Conservation (phyloP, 2,329 filamentous ascomycete genomes). For the Karstenula rhodostoma region DNA sequence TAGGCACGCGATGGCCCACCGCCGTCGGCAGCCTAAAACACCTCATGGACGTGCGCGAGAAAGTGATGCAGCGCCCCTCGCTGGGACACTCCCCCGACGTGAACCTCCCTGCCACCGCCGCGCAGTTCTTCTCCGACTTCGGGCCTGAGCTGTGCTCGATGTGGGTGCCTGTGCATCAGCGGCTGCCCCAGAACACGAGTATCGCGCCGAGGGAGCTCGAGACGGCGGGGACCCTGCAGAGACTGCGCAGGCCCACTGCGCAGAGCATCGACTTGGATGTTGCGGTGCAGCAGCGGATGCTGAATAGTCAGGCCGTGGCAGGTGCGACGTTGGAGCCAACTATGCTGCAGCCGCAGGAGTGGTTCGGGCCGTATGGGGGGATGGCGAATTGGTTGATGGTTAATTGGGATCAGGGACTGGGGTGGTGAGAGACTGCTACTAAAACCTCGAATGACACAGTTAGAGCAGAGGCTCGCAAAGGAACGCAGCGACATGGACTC, state of each 20-base stretch:
- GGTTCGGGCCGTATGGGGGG: constrained; percentile 38
- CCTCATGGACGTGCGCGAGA: constrained; percentile 43
- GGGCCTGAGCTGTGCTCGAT: constrained; percentile 43
- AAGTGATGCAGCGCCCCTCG: constrained; percentile 36
- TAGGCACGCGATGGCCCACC: constrained; percentile 43
- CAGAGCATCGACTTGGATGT: constrained; percentile 33
- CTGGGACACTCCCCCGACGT: constrained; percentile 38
- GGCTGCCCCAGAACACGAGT: constrained; percentile 27
- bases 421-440: constrained; percentile 35
- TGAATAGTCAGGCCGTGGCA: constrained; percentile 24
- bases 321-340: constrained; percentile 33
- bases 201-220: constrained; percentile 38
- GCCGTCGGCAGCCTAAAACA: constrained; percentile 43
- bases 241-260: constrained; percentile 34
- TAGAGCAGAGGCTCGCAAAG: no score
- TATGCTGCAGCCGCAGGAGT: constrained; percentile 42
- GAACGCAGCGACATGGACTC: no score
- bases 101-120: constrained; percentile 33
- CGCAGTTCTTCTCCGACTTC: constrained; percentile 43
- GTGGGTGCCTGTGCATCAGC: constrained; percentile 37
- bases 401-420: constrained; percentile 44
- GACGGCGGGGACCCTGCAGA: constrained; percentile 44
- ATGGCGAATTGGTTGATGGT: constrained; percentile 44
- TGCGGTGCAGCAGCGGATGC: constrained; percentile 26
- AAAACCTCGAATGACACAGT: no score